Conservation (phyloP, 176 grass and related monocot species). For the Triticum timopheevii region DNA sequence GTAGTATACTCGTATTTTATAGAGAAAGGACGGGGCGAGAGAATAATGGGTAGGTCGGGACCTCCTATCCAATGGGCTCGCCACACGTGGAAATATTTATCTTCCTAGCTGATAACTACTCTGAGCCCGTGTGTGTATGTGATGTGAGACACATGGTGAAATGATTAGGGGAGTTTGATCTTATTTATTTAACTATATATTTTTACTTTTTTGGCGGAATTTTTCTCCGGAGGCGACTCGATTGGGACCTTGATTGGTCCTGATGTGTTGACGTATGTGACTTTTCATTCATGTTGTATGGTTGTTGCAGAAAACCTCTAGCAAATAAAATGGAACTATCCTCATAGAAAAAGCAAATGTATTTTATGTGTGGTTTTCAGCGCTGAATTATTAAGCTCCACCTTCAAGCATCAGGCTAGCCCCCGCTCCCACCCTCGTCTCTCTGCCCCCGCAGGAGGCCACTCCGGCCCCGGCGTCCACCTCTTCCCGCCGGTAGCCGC, state of each 20-base stretch:
- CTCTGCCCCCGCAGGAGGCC: too few species aligned
- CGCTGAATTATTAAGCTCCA: neutral
- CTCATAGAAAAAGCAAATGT: neutral
- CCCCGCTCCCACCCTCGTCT: too few species aligned
- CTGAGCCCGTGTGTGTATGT: constrained; percentile 16
- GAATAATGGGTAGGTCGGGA: constrained; percentile 18
- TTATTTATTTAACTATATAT: neutral
- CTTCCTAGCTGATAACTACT: neutral
- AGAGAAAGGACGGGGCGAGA: neutral
- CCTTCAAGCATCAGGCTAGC: too few species aligned
- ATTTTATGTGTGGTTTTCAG: neutral
- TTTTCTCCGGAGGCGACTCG: neutral
- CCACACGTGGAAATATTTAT: constrained; percentile 23
- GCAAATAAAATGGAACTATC: neutral
- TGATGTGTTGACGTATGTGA: neutral
- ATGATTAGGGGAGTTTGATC: neutral
- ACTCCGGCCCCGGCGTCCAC: too few species aligned
- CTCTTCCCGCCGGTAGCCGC: too few species aligned
- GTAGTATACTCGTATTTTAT: neutral
- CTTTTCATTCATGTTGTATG: neutral
- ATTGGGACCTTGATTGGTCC: neutral
- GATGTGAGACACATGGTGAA: constrained; percentile 28
- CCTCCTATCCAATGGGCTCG: neutral
- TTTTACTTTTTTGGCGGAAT: neutral
- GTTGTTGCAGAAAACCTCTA: neutral